Conservation (phyloP, 1,284 basidiomycete species). For the Sporisorium reilianum region DNA sequence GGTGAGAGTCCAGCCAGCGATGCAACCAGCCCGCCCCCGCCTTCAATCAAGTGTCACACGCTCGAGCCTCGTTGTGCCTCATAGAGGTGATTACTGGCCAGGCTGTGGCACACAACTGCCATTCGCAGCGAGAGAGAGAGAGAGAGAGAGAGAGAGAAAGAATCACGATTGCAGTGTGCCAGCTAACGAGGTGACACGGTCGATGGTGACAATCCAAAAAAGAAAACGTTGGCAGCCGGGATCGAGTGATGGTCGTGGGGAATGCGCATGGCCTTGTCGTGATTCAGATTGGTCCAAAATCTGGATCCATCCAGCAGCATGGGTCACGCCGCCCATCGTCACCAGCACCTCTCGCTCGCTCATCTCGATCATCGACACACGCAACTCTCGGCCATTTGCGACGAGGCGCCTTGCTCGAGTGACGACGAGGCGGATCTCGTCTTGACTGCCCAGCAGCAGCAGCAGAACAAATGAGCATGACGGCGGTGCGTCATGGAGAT, state of each 20-base stretch:
- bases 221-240: not conserved
- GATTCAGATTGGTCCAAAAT: not conserved
- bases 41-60: no score
- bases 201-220: not conserved
- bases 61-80: no score
- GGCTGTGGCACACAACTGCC: no score
- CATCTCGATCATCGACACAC: no score
- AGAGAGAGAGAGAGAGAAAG: not conserved
- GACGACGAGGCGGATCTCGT: not conserved
- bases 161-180: not conserved
- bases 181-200: no score
- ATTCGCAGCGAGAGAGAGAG: not conserved
- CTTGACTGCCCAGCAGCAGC: not conserved
- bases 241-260: constrained; percentile 4
- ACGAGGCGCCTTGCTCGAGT: not conserved
- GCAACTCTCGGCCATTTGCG: no score
- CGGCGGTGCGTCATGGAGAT: not conserved
- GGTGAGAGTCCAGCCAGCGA: no score
- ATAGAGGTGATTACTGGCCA: no score
- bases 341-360: no score
- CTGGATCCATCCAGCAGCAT: no score
- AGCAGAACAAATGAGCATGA: not conserved
- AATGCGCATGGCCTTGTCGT: not conserved
- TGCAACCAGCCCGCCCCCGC: no score
- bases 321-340: not conserved